These are phyloP conservation scores for Allomyces macrogynus DNA, from an alignment of 192 early-diverging fungal genomes.

Conservation along the genomic window DNA sequence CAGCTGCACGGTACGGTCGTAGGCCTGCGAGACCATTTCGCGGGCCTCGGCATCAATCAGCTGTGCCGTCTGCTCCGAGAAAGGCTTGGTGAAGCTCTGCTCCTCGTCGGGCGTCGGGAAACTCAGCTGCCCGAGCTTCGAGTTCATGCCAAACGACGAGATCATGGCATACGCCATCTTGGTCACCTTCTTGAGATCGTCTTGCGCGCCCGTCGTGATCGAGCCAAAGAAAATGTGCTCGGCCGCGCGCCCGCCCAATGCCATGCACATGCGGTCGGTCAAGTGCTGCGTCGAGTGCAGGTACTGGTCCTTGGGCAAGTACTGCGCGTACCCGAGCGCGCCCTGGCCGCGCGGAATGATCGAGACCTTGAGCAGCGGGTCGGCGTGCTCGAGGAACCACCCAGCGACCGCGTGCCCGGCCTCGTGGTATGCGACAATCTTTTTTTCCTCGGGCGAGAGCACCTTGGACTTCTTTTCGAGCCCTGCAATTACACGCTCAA, in stretches of 20 bases:
- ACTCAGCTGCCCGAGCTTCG: slow-evolving; percentile 63
- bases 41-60: slow-evolving; percentile 92
- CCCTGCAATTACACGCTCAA: slow-evolving; percentile 95
- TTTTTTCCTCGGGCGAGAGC: slow-evolving; percentile 91
- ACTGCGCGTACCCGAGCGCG: slow-evolving; percentile 97
- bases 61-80: slow-evolving; percentile 78
- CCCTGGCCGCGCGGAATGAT: slow-evolving; percentile 92
- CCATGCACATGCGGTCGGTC: slow-evolving; percentile 81
- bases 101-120: slow-evolving; percentile 47
- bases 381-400: slow-evolving; percentile 90
- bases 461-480: slow-evolving; percentile 94
- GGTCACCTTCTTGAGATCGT: slow-evolving; percentile 93
- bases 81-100: slow-evolving; percentile 75
- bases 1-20: slow-evolving; percentile 59
- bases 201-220: slow-evolving; percentile 93
- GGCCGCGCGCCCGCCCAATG: slow-evolving; percentile 58
- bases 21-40: slow-evolving; percentile 56
- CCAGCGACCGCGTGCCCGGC: slow-evolving; percentile 97
- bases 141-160: slow-evolving; percentile 86
- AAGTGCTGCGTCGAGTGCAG: slow-evolving; percentile 81
- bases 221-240: slow-evolving; percentile 84
- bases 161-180: slow-evolving; percentile 94
- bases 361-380: slow-evolving; percentile 91
- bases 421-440: slow-evolving; percentile 97
- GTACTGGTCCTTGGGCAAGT: slow-evolving; percentile 92